Conservation (phyloP, 768 basidiomycete species). For the Chalciporus sphaerocephalus region DNA sequence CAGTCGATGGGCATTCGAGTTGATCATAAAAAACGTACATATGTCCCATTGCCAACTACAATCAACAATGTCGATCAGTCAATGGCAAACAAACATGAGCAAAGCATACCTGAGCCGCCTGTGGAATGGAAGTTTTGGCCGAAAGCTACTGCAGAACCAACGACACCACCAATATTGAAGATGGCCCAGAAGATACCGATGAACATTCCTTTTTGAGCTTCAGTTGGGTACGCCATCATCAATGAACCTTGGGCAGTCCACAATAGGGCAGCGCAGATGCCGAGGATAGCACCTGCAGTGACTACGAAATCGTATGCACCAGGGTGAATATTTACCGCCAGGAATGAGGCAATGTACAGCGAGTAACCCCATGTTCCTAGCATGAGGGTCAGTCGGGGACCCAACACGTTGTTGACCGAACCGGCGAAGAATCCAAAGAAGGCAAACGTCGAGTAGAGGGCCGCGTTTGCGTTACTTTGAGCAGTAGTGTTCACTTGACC, state of each 20-base stretch:
- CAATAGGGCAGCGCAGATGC: slow-evolving; percentile 46
- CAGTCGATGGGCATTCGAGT: background rate
- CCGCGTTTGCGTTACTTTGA: slow-evolving; percentile 63
- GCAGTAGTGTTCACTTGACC: slow-evolving; percentile 65
- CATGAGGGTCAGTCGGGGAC: slow-evolving; percentile 45
- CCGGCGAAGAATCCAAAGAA: slow-evolving; percentile 65
- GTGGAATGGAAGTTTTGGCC: slow-evolving; percentile 64
- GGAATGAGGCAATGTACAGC: slow-evolving; percentile 44
- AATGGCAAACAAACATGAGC: background rate
- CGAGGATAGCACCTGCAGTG: slow-evolving; percentile 47
- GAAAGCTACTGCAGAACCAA: slow-evolving; percentile 72
- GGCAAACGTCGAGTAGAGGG: slow-evolving; percentile 62
- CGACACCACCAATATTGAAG: slow-evolving; percentile 77
- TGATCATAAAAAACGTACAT: slow-evolving; percentile 42
- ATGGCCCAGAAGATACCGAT: slow-evolving; percentile 61
- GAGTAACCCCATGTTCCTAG: slow-evolving; percentile 51
- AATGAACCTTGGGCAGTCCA: slow-evolving; percentile 52
- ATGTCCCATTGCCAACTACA: slow-evolving; percentile 69
- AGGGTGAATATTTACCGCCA: slow-evolving; percentile 41
- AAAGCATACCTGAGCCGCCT: slow-evolving; percentile 26
- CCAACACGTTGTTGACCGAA: slow-evolving; percentile 71
- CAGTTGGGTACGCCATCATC: slow-evolving; percentile 56
- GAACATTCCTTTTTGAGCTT: slow-evolving; percentile 51
- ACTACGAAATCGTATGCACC: slow-evolving; percentile 43
- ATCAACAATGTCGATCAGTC: background rate